Base-by-base conservation (phyloP, 768 basidiomycete genomes). In the Crucibulum laeve region DNA sequence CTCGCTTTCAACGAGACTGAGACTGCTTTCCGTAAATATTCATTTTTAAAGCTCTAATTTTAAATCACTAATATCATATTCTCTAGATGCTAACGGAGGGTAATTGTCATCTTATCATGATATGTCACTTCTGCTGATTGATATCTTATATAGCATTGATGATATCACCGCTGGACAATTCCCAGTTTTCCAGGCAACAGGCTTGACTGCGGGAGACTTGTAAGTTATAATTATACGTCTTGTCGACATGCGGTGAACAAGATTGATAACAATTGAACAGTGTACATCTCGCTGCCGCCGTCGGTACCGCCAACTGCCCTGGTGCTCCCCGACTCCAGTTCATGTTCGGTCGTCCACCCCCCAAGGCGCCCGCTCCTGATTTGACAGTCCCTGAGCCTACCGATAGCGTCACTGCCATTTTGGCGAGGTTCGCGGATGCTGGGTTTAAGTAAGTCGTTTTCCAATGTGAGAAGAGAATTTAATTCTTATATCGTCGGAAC, bases 261-360 rank as follows among this genome's bases (percentile, higher is more conserved):
- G n/a, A n/a, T n/a, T n/a, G n/a, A n/a, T n/a, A n/a, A n/a, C n/a
- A n/a, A n/a, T n/a, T n/a, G n/a, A n/a, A n/a, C 5, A 58, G 56
- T 21, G 49, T 57, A 3, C 56, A 57, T 22, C 54, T 57, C 7
- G 56, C 54, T 2, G 56, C 53, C 5, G 56, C 56, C 17, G 59
- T 64, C 42, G 58, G 58, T 6, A 48, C 48, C 22, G 44, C 56
- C 23, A 68, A 67, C 54, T 69, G 67, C 44, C 60, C 64, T 1
- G 67, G 67, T 28, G 60, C 63, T 11, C 64, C 65, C 1, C 53
- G 52, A 13, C 51, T 69, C 8, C 35, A 58, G 24, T 64, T 61
- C 48, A 49, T 60, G 43, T 48, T 59, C 21, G 62, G 67, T 28
- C 56, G 60, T 24, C 54, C 58, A 4, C 45, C 54, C 36, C 53